Percentiles rank a stretch among this genome's conserved stretches.
Conservation (phyloP, 495 filamentous ascomycete species). For the Aeminium ludgeri region DNA sequence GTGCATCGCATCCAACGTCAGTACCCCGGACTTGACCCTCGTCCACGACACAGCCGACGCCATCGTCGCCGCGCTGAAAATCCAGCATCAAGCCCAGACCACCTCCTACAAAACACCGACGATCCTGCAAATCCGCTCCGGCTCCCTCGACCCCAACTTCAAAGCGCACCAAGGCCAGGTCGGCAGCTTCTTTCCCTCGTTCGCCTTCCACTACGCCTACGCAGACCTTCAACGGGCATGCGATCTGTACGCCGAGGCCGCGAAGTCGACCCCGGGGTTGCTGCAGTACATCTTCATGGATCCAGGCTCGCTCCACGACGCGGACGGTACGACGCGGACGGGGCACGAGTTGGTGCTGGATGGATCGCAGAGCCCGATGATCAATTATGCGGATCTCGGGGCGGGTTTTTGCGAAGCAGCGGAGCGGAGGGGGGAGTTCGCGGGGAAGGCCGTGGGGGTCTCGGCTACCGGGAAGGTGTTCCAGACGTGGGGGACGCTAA, state of each 20-base stretch:
- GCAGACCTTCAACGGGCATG: conserved; percentile 6
- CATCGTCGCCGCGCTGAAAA: conserved; percentile 7
- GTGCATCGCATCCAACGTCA: conserved; percentile 15
- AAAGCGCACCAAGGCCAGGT: conserved; percentile 2
- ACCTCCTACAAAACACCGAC: conserved; percentile 3
- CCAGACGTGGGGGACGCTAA: conserved; percentile 5
- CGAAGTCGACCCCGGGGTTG: conserved; percentile 1
- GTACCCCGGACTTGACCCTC: conserved; percentile 1
- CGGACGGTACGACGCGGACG: conserved; percentile 7
- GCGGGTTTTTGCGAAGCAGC: conserved; percentile 15
- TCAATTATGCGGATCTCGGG: conserved; percentile 14
- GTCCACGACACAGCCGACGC: conserved; percentile 11
- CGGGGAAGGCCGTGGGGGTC: conserved; percentile 11
- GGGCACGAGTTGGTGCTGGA: conserved; percentile 8
- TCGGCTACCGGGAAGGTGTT: conserved; percentile 11
- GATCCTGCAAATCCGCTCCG: conserved; percentile 8
- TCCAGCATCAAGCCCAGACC: neutral
- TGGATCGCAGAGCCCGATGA: neutral
- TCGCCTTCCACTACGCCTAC: conserved; percentile 12
- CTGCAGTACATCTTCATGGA: conserved; percentile 14
- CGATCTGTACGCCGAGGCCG: neutral
- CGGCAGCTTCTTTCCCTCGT: neutral
- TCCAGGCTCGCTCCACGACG: conserved; percentile 8
- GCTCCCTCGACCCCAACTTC: conserved; percentile 3
- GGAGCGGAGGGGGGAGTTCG: conserved; percentile 11